These are phyloP conservation scores for Mortierella sp. DNA, from an alignment of 371 early-diverging fungal genomes.

Conservation along the genomic window DNA sequence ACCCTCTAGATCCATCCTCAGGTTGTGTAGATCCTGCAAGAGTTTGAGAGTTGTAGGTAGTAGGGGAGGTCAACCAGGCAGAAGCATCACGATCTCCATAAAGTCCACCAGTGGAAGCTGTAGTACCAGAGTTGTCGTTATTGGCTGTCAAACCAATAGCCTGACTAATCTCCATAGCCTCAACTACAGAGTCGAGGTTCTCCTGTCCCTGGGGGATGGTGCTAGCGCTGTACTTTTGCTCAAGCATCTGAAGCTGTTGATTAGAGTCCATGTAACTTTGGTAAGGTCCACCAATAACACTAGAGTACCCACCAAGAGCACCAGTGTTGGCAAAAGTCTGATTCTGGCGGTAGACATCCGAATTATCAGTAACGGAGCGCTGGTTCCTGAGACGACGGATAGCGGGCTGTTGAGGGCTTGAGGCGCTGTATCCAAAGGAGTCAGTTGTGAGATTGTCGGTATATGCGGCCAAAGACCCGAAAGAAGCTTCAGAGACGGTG, in stretches of 20 bases:
- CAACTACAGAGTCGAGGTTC: constrained; percentile 32
- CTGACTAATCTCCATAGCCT: constrained; percentile 32
- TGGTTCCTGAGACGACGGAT: constrained; percentile 34
- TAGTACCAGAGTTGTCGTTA: not conserved
- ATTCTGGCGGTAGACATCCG: constrained; percentile 12
- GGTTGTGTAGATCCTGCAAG: not conserved
- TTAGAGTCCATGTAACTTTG: constrained; percentile 35
- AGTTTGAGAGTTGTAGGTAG: constrained; percentile 13
- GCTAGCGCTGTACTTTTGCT: constrained; percentile 34
- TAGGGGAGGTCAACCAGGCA: constrained; percentile 28
- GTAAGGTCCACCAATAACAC: constrained; percentile 16
- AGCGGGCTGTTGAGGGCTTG: constrained; percentile 3
- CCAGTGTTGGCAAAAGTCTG: constrained; percentile 2
- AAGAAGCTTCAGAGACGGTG: not conserved
- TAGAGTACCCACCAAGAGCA: constrained; percentile 7
- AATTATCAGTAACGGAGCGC: constrained; percentile 25
- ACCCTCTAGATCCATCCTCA: constrained; percentile 28
- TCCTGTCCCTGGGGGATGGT: constrained; percentile 20
- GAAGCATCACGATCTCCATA: constrained; percentile 46
- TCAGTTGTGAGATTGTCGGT: constrained; percentile 2
- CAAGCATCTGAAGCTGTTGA: constrained; percentile 42
- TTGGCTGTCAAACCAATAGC: constrained; percentile 3
- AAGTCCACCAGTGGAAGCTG: constrained; percentile 11
- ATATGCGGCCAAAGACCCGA: constrained; percentile 1
- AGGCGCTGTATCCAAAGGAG: constrained; percentile 14